A percentile compares a stretch with the other conserved stretches of the same genome.
phyloP scores from a whole-genome alignment of 192 early-diverging fungal species.

The Coemansia sp. region DNA sequence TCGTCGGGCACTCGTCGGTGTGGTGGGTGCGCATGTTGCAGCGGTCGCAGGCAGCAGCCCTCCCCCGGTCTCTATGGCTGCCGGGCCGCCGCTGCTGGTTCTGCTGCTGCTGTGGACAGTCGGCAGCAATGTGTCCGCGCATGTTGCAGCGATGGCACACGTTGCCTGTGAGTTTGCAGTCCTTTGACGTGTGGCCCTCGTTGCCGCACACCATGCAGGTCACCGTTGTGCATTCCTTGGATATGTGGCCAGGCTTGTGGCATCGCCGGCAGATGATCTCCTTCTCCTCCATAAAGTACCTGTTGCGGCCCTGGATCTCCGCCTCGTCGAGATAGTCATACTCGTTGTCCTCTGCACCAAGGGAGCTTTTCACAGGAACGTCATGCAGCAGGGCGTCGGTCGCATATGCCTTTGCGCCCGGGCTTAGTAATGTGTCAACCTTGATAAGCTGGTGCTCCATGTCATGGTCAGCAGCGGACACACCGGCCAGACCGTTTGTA shows the following conservation, averaged over 20 bases:
- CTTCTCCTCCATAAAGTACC: slow-evolving; percentile 56
- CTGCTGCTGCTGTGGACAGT: slow-evolving; percentile 31
- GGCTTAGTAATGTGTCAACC: slow-evolving; percentile 27
- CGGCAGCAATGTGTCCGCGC: slow-evolving; percentile 42
- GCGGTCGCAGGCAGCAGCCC: slow-evolving; percentile 18
- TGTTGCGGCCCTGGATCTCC: slow-evolving; percentile 49
- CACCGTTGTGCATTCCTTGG: slow-evolving; percentile 43
- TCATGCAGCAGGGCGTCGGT: slow-evolving; percentile 11
- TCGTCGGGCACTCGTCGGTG: slow-evolving; percentile 44
- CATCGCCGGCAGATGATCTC: slow-evolving; percentile 41
- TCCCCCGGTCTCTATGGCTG: background rate
- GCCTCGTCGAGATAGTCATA: slow-evolving; percentile 53
- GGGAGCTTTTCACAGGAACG: slow-evolving; percentile 4
- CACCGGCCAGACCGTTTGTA: background rate
- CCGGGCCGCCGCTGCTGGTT: slow-evolving; percentile 2
- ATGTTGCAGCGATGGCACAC: slow-evolving; percentile 53
- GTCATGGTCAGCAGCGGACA: background rate
- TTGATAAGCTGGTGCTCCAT: slow-evolving; percentile 41
- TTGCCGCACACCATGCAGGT: slow-evolving; percentile 42
- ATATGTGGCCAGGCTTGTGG: slow-evolving; percentile 36
- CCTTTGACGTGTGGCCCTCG: slow-evolving; percentile 34
- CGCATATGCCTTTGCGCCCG: background rate
- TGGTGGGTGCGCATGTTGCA: slow-evolving; percentile 32
- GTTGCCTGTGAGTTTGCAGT: slow-evolving; percentile 40
- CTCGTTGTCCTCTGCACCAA: slow-evolving; percentile 22